Base-by-base conservation (phyloP, 2,329 filamentous ascomycete genomes). In the Fusarium xylarioides region DNA sequence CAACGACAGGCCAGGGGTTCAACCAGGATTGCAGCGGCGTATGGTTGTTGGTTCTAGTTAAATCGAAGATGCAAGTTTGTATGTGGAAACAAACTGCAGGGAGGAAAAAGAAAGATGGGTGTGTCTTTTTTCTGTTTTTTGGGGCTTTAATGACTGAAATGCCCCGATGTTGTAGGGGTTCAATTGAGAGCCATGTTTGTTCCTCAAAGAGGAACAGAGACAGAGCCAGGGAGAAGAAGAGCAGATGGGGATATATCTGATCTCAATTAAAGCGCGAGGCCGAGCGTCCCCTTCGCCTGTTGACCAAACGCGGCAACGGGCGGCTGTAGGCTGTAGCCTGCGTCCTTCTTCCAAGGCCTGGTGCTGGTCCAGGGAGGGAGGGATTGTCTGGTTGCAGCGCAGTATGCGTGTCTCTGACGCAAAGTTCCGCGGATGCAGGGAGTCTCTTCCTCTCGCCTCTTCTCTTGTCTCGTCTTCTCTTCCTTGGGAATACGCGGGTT, bases 221-320 rank as follows among this genome's bases (percentile, higher is more conserved):
- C 21, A 34, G 38, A 35, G n/a, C 21, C 23, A n/a, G 28, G 40
- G 44, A 47, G 40, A 15, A 57, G 30, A 34, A 34, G 42, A 50
- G 37, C 23, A 54, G 65, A 40, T 30, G 47, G 47, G 30, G n/a
- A 55, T 68, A 68, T 68, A 63, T 63, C 64, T 63, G 54, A 57
- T 55, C 32, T 63, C 50, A 57, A 53, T 40, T 38, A n/a, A 63
- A 52, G 42, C 52, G 67, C 61, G 46, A 60, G 62, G 54, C 65
- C 63, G 63, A 68, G 66, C 42, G 30, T 35, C 32, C 19, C 35
- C 21, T 58, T 67, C 52, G 61, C 43, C 43, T 46, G 35, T 62
- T 46, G 49, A 68, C 59, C 56, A 68, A 64, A 63, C 67, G 63
- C 63, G 68, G 67, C 56, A 74, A 74, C 50, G 40, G 59, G 70